Percentiles rank a stretch among this genome's conserved stretches.
Conservation (phyloP, 2,329 filamentous ascomycete genomes). For the Pseudogymnoascus destructans region DNA sequence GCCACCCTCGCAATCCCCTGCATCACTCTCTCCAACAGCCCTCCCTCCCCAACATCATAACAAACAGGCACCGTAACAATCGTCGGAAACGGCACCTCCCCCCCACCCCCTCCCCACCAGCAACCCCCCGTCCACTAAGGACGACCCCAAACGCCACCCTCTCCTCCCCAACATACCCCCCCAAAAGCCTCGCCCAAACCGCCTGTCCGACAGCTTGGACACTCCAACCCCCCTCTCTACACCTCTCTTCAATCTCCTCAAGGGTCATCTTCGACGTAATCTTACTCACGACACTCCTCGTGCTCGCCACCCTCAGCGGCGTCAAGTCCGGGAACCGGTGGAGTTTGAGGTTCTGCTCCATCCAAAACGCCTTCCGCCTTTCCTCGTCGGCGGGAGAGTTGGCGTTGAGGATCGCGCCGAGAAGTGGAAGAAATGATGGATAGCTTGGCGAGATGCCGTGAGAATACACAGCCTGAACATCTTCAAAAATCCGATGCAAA, state of each 20-base stretch:
- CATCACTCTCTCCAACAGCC: slow-evolving; percentile 51
- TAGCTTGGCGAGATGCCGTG: slow-evolving; percentile 19
- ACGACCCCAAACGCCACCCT: slow-evolving; percentile 68
- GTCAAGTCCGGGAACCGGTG: slow-evolving; percentile 68
- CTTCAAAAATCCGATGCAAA: slow-evolving; percentile 48
- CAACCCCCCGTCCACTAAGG: slow-evolving; percentile 56
- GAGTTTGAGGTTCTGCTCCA: slow-evolving; percentile 37
- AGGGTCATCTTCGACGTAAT: slow-evolving; percentile 29
- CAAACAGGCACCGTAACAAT: slow-evolving; percentile 68
- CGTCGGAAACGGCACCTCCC: slow-evolving; percentile 60
- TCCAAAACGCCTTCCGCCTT: slow-evolving; percentile 47
- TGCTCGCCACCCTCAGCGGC: slow-evolving; percentile 36
- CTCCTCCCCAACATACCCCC: slow-evolving; percentile 63
- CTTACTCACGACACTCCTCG: slow-evolving; percentile 26
- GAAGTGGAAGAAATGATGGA: slow-evolving; percentile 30
- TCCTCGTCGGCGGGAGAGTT: slow-evolving; percentile 23
- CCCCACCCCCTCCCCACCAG: slow-evolving; percentile 43
- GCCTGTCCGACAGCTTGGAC: slow-evolving; percentile 65
- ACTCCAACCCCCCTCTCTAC: slow-evolving; percentile 48
- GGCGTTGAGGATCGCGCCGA: slow-evolving; percentile 33
- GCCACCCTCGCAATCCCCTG: slow-evolving; percentile 49
- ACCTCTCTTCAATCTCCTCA: slow-evolving; percentile 39
- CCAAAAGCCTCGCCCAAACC: slow-evolving; percentile 63
- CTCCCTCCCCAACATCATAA: slow-evolving; percentile 36
- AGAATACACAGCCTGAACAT: slow-evolving; percentile 36